Evolutionary conservation across 768 basidiomycete genomes (phyloP).

Genomic region (Rhizopogon sp.): DNA sequence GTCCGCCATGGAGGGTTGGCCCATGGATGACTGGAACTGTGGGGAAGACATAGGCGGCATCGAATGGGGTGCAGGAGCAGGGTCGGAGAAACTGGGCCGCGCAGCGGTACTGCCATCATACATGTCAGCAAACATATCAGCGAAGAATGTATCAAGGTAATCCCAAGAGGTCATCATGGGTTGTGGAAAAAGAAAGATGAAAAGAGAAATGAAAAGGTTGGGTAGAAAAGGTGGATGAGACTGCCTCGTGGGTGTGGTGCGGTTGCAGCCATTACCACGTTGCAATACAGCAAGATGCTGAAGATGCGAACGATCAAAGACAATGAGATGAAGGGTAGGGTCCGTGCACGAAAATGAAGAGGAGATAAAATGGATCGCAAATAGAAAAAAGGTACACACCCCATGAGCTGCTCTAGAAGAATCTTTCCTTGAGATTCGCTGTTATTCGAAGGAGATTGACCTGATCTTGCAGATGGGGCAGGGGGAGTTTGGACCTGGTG

Average conservation of each 20-base stretch:
- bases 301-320: not conserved
- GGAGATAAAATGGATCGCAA: not conserved
- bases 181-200: slow-evolving; percentile 13
- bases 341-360: slow-evolving; percentile 4
- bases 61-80: slow-evolving; percentile 34
- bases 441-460: slow-evolving; percentile 46
- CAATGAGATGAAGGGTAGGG: not conserved
- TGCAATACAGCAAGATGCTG: not conserved
- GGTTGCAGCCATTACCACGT: slow-evolving; percentile 11
- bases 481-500: slow-evolving; percentile 72
- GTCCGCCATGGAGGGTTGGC: slow-evolving; percentile 3
- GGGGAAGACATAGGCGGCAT: slow-evolving; percentile 39
- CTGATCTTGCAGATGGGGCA: slow-evolving; percentile 49
- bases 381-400: slow-evolving; percentile 43
- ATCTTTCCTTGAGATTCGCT: slow-evolving; percentile 70
- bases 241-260: slow-evolving; percentile 25
- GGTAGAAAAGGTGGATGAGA: slow-evolving; percentile 16
- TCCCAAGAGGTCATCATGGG: slow-evolving; percentile 28
- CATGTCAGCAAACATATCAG: slow-evolving; percentile 12
- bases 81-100: slow-evolving; percentile 47
- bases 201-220: slow-evolving; percentile 9
- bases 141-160: slow-evolving; percentile 24
- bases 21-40: slow-evolving; percentile 29
- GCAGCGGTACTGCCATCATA: slow-evolving; percentile 36
- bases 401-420: slow-evolving; percentile 78